Evolutionary conservation across 2,329 filamentous ascomycete genomes (phyloP).

Genomic region (Dichotomopilus funicola): DNA sequence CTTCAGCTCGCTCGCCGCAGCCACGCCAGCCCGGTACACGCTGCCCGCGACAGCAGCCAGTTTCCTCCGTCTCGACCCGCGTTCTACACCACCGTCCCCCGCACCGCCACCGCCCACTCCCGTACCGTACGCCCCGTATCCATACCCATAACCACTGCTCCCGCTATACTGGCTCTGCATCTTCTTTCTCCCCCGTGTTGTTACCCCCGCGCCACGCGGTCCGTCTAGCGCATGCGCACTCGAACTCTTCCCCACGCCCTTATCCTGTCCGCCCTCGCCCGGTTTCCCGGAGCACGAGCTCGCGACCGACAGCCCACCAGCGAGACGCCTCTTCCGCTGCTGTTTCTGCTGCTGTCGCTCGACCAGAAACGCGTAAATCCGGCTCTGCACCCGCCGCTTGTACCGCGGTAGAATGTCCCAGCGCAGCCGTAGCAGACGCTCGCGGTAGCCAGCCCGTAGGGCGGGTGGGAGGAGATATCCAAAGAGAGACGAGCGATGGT

Average conservation of each 20-base stretch:
- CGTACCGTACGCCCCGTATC: constrained; percentile 12
- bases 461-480: constrained; percentile 63
- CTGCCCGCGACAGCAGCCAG: constrained; percentile 59
- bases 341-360: constrained; percentile 45
- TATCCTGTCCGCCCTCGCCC: constrained; percentile 34
- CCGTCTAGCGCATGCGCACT: neutral
- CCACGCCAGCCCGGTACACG: constrained; percentile 50
- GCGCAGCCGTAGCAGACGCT: constrained; percentile 62
- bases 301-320: no score
- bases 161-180: constrained; percentile 3
- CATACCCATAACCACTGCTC: constrained; percentile 21
- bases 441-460: constrained; percentile 55
- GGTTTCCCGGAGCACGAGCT: constrained; percentile 39
- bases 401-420: constrained; percentile 67
- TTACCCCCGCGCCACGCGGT: neutral
- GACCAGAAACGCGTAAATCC: constrained; percentile 69
- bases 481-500: constrained; percentile 45
- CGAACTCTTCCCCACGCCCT: neutral
- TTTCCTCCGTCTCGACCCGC: constrained; percentile 69
- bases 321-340: constrained; percentile 37
- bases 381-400: constrained; percentile 65
- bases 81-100: constrained; percentile 39
- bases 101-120: neutral
- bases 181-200: neutral
- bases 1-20: constrained; percentile 52